Base-by-base conservation (phyloP, 495 filamentous ascomycete genomes). In the Cairneyella variabilis region DNA sequence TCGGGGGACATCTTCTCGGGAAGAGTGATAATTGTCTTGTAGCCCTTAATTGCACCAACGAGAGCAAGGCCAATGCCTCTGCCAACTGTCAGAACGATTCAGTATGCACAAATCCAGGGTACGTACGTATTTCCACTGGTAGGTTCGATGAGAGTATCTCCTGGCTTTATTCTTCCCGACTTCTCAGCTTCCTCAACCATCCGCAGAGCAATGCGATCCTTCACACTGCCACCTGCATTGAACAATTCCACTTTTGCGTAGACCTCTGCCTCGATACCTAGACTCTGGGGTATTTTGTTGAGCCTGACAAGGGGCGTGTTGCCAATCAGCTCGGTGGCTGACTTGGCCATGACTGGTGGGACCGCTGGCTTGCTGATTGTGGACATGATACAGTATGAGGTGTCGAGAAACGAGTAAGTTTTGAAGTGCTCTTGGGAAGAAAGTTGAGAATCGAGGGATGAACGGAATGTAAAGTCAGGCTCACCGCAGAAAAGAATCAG, bases 1-100 rank as follows among this genome's bases (percentile, higher is more conserved):
- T 99, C 93, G 23, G 90, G 83, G 5, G 90, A 96, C 93, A 99
- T 99, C 76, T 99, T 99, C 73, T 99, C 93, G 32, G 93, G 93
- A 2, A 99, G 82, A 0, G 93, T 99, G 64, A 99, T 99, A 69
- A 99, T 97, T 14, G 89, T 93, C 69, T 92, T 93, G 72, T 99
- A 98, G 45, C 88, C 91, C 74, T 97, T 97, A 54, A 99, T 86
- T 7, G 93, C 93, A 27, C 82, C 92, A 14, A 97, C 92, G 38
- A 99, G 77, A 16, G 93, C 93, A 44, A 99, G 74, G 20, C 93
- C 93, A 61, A 99, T 99, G 59, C 93, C 93, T 66, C 84, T 89
- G 53, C 5, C 20, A 16, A 18, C 11, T 38, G 30, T 65, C 53
- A 58, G 58, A 66, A 37, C 18, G 5, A 46, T 4, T 40, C 20